Evolutionary conservation across 345 rosid species (phyloP).

Genomic region (Garcia nutans): DNA sequence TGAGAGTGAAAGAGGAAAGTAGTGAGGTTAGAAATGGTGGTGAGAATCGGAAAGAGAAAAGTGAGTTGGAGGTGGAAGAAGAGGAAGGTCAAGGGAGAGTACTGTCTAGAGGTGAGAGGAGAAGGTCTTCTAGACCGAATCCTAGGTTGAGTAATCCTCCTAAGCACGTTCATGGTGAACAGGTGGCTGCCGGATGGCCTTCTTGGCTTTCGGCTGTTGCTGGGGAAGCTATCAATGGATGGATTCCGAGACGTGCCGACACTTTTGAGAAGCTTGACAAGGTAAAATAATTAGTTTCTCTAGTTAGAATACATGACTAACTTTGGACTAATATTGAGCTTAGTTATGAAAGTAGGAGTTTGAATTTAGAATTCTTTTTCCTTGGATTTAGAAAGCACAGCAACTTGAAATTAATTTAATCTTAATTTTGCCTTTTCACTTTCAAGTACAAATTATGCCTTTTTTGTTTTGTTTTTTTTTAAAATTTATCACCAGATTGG

Average conservation of each 20-base stretch:
- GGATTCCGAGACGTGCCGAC: conserved; percentile 37
- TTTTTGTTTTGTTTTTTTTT: too few relatives aligned
- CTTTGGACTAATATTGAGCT: background rate
- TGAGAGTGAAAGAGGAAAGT: conserved; percentile 23
- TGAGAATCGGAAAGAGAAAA: background rate
- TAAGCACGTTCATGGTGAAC: conserved; percentile 31
- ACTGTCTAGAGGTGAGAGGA: conserved; percentile 16
- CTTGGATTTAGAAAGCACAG: conserved; percentile 1
- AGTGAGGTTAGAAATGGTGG: conserved; percentile 16
- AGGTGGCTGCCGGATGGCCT: conserved; percentile 37
- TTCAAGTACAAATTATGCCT: background rate
- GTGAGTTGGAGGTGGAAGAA: background rate
- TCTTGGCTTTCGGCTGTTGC: conserved; percentile 38
- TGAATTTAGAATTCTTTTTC: background rate
- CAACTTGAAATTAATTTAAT: background rate
- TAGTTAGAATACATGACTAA: background rate
- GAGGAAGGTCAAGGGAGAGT: conserved; percentile 1
- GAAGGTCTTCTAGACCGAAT: conserved; percentile 28
- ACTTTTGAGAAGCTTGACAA: conserved; percentile 34
- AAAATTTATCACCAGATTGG: conserved; percentile 31
- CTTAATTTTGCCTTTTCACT: background rate
- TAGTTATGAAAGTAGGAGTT: background rate
- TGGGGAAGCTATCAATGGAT: conserved; percentile 35
- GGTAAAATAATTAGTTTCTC: conserved; percentile 11
- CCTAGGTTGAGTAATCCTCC: conserved; percentile 34